Base-by-base conservation (phyloP, 129 eudicot species). In the Lactuca saligna region DNA sequence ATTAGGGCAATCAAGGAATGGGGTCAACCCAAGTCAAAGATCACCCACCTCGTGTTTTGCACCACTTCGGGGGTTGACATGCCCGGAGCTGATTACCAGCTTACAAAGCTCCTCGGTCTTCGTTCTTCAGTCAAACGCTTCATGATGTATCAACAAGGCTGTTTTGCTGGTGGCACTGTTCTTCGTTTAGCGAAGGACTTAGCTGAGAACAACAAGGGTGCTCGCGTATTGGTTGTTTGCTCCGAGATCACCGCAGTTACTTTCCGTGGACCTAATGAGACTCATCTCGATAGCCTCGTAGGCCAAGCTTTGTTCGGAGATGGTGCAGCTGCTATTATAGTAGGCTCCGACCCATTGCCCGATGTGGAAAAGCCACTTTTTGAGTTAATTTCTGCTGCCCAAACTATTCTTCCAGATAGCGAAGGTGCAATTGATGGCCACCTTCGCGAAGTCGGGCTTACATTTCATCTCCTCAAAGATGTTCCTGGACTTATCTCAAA, bases 151-250 rank as follows among this genome's bases (percentile, higher is more conserved):
- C 65, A 69, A 20, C 70, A 69, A 54, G 80, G 75, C 0, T 76
- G 80, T 39, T 76, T 53, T 61, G 80, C 63, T 10, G 80, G 79
- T 48, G 74, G 79, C 51, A 66, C 74, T 2, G 74, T 57, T 32
- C 62, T 75, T 20, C 79, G 79, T 67, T 10, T 75, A 68, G 79
- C 79, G 20, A 75, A 75, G 58, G 79, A 75, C 68, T 17, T 75
- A 58, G 79, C 79, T 12, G 79, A 75, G 67, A 75, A 75, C 79
- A 75, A 75, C 38, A 65, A 66, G 54, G 74, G 79, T 61, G 79
- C 79, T 10, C 79, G 79, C 0, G 62, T 75, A 5, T 44, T 75
- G 67, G 74, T 75, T 15, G 74, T 75, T 6, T 75, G 74, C 17
- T 66, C 74, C 0, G 79, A 75, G 74, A 75, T 59, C 53, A 66